Conservation (phyloP, 164 flowering plant species). For the Piper betle region DNA sequence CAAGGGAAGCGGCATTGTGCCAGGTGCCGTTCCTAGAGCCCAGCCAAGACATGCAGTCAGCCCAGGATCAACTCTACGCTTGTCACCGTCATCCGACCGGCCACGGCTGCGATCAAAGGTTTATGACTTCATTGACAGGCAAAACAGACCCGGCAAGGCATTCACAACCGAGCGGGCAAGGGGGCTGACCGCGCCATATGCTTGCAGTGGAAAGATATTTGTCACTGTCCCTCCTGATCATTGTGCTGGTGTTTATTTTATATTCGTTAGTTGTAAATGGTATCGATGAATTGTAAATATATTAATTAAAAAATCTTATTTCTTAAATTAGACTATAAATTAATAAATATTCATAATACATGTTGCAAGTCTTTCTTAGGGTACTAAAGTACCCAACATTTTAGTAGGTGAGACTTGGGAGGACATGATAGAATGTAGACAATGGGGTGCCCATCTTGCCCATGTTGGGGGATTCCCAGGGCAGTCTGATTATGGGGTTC, state of each 20-base stretch:
- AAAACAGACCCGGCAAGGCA: conserved; percentile 58
- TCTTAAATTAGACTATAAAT: no score
- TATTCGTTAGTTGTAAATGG: no score
- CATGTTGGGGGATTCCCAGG: conserved; percentile 83
- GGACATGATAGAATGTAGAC: conserved; percentile 63
- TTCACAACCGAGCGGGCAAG: conserved; percentile 60
- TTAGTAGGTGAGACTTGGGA: conserved; percentile 76
- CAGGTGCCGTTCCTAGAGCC: conserved; percentile 49
- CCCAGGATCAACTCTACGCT: conserved; percentile 69
- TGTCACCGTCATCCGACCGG: conserved; percentile 57
- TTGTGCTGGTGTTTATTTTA: no score
- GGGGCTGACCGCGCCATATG: conserved; percentile 67
- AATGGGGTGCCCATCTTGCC: conserved; percentile 84
- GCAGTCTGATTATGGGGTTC: conserved; percentile 54
- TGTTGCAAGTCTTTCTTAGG: no score
- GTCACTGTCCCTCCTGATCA: conserved; percentile 60
- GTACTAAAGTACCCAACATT: no score
- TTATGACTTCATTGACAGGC: conserved; percentile 33
- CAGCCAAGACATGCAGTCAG: conserved; percentile 39
- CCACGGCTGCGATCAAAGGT: conserved; percentile 34
- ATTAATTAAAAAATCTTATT: no score
- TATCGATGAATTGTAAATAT: no score
- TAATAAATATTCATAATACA: no score
- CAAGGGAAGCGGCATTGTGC: conserved; percentile 63
- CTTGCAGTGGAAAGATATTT: conserved; percentile 71